These are phyloP conservation scores for Yamadazyma dendronema DNA, from an alignment of 1,139 yeast species.

Conservation along the genomic window DNA sequence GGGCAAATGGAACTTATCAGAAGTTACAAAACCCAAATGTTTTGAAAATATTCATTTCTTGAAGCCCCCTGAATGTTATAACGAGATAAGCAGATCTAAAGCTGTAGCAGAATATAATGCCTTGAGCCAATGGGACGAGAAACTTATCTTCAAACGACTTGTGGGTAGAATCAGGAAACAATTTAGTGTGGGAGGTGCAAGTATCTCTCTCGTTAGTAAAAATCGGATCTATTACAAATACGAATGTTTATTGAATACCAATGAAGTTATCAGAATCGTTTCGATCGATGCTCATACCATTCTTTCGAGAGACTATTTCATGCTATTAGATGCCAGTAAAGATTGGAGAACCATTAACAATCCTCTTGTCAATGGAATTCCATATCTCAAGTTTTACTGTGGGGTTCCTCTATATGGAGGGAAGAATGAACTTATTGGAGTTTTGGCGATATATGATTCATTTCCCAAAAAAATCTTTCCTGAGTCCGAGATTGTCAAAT, in stretches of 20 bases:
- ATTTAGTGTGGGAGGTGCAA: conserved; percentile 49
- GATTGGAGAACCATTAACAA: conserved; percentile 67
- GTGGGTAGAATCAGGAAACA: conserved; percentile 32
- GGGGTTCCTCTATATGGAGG: conserved; percentile 55
- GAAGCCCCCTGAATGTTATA: conserved; percentile 57
- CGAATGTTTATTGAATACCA: conserved; percentile 44
- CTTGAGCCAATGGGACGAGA: conserved; percentile 52
- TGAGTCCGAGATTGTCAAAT: conserved; percentile 28
- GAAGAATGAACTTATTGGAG: conserved; percentile 50
- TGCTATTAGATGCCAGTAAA: conserved; percentile 54
- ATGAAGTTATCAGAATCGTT: conserved; percentile 51
- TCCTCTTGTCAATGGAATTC: conserved; percentile 63
- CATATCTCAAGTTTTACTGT: conserved; percentile 57
- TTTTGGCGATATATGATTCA: conserved; percentile 58
- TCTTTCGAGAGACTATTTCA: conserved; percentile 52
- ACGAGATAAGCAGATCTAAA: conserved; percentile 41
- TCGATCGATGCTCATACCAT: conserved; percentile 70
- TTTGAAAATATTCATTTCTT: conserved; percentile 47
- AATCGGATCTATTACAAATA: conserved; percentile 48
- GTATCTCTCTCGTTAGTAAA: conserved; percentile 56
- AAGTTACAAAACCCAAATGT: conserved; percentile 55
- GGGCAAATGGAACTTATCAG: conserved; percentile 58
- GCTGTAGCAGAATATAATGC: conserved; percentile 41
- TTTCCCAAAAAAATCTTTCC: conserved; percentile 39
- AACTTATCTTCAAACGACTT: conserved; percentile 36